Evolutionary conservation across 2,329 filamentous ascomycete genomes (phyloP).

Genomic region (Thielaviopsis musarum): DNA sequence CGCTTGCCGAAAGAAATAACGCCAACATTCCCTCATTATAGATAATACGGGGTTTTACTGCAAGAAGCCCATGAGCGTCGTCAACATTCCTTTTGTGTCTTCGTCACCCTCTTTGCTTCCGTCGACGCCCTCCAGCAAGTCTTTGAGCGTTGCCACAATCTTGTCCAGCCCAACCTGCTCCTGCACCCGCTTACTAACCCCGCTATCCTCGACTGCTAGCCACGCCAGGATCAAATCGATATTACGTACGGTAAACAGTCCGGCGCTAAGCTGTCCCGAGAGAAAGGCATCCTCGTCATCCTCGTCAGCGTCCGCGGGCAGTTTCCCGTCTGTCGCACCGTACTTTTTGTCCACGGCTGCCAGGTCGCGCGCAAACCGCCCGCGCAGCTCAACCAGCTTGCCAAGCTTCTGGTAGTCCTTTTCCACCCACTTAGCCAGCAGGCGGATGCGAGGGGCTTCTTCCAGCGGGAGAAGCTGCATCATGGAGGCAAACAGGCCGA

Average conservation of each 20-base stretch:
- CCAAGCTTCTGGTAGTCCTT: slow-evolving; percentile 77
- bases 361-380: slow-evolving; percentile 50
- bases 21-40: background rate
- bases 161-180: slow-evolving; percentile 44
- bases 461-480: slow-evolving; percentile 63
- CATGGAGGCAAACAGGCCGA: slow-evolving; percentile 72
- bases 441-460: slow-evolving; percentile 62
- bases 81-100: slow-evolving; percentile 39
- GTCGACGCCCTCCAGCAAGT: slow-evolving; percentile 35
- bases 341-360: slow-evolving; percentile 37
- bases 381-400: slow-evolving; percentile 53
- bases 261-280: slow-evolving; percentile 61
- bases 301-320: slow-evolving; percentile 19
- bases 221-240: slow-evolving; percentile 78
- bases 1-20: background rate
- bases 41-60: slow-evolving; percentile 13
- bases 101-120: slow-evolving; percentile 33
- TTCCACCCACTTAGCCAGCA: slow-evolving; percentile 87
- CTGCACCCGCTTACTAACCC: slow-evolving; percentile 48
- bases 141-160: slow-evolving; percentile 51
- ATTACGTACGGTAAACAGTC: slow-evolving; percentile 66
- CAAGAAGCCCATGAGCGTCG: slow-evolving; percentile 34
- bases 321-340: slow-evolving; percentile 8
- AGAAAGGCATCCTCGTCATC: slow-evolving; percentile 59
- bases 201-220: slow-evolving; percentile 77